These are phyloP conservation scores for Xylaria flabelliformis DNA, from an alignment of 495 filamentous ascomycete genomes.

Conservation along the genomic window DNA sequence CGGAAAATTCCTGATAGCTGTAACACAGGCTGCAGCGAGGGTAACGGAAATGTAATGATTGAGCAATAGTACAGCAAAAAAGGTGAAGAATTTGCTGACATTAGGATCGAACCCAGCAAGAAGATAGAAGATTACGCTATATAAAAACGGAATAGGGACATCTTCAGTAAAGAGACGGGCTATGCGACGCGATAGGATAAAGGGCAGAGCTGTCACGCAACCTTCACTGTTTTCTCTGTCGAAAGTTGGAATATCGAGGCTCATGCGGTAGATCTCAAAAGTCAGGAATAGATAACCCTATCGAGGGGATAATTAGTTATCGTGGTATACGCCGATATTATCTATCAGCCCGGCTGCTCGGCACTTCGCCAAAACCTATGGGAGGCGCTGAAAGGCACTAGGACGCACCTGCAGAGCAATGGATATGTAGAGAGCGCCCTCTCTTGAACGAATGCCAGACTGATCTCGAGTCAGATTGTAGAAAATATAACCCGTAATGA, in stretches of 20 bases:
- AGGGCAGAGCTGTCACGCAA: conserved; percentile 69
- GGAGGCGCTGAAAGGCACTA: background rate
- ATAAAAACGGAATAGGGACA: conserved; percentile 70
- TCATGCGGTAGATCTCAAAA: conserved; percentile 74
- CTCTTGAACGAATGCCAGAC: conserved; percentile 67
- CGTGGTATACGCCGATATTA: background rate
- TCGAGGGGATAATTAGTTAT: background rate
- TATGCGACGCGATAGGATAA: conserved; percentile 68
- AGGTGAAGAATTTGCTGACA: conserved; percentile 68
- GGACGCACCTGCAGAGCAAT: conserved; percentile 59
- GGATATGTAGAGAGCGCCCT: conserved; percentile 73
- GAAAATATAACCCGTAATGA: conserved; percentile 76
- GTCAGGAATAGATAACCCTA: conserved; percentile 72
- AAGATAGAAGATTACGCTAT: conserved; percentile 72
- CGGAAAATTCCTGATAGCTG: conserved; percentile 65
- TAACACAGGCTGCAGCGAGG: conserved; percentile 64
- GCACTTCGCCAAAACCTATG: background rate
- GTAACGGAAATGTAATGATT: conserved; percentile 72
- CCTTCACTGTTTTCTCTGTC: conserved; percentile 75
- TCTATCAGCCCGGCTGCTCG: background rate
- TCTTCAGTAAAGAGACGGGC: conserved; percentile 72
- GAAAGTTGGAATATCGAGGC: conserved; percentile 73
- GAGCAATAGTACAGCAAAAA: conserved; percentile 67
- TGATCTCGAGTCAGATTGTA: conserved; percentile 62
- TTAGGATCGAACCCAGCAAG: conserved; percentile 73